Evolutionary conservation across 2,329 filamentous ascomycete genomes (phyloP).

Genomic region (Rhynchosporium graminicola): DNA sequence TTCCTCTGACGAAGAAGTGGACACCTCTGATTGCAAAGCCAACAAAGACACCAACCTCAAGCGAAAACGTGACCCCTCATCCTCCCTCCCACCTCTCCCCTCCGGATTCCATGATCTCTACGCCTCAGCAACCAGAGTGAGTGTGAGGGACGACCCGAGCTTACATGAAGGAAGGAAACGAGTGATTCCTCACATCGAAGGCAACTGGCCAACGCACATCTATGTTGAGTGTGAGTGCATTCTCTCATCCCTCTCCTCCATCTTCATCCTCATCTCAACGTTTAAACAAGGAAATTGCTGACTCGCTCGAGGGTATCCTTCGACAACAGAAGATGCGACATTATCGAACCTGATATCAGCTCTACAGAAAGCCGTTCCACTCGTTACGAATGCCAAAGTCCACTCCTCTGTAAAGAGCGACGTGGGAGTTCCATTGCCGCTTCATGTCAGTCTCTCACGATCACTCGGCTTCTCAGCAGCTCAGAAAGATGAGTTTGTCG

Average conservation of each 20-base stretch:
- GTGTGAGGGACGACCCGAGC: constrained; percentile 76
- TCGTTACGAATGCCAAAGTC: constrained; percentile 44
- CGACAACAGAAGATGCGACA: constrained; percentile 47
- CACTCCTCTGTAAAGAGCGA: constrained; percentile 75
- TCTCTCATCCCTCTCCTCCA: neutral
- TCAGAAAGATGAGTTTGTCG: constrained; percentile 69
- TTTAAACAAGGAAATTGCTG: constrained; percentile 22
- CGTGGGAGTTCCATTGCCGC: constrained; percentile 72
- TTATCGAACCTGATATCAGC: constrained; percentile 48
- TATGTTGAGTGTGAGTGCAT: constrained; percentile 82
- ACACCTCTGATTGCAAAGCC: constrained; percentile 28
- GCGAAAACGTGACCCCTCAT: constrained; percentile 38
- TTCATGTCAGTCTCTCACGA: constrained; percentile 89
- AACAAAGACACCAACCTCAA: constrained; percentile 40
- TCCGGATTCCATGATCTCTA: constrained; percentile 86
- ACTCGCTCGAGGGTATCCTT: constrained; percentile 55
- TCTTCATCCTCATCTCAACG: too few relatives aligned
- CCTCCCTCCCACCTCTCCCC: constrained; percentile 70
- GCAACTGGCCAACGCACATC: constrained; percentile 90
- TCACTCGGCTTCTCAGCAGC: constrained; percentile 73
- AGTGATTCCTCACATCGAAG: constrained; percentile 78
- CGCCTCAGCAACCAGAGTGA: constrained; percentile 75
- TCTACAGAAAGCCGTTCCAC: constrained; percentile 38
- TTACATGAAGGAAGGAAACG: constrained; percentile 85
- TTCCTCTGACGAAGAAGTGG: constrained; percentile 49